These are phyloP conservation scores for Fusarium duplospermum DNA, from an alignment of 2,329 filamentous ascomycete species.

Conservation along the genomic window DNA sequence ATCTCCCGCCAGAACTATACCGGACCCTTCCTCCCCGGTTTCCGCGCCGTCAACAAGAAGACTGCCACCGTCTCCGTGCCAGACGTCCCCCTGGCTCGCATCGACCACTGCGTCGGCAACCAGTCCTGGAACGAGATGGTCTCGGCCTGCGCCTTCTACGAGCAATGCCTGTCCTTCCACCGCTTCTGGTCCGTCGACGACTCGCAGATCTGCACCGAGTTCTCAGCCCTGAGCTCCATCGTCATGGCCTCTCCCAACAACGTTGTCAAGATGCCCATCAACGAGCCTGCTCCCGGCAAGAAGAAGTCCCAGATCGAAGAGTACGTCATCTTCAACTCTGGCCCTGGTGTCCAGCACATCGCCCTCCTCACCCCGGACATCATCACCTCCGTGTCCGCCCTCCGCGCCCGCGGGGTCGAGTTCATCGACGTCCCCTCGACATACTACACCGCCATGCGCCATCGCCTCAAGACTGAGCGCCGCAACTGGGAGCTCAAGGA, in stretches of 20 bases:
- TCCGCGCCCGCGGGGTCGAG: constrained; percentile 89
- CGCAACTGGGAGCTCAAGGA: constrained; percentile 76
- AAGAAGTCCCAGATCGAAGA: constrained; percentile 96
- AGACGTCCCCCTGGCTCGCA: constrained; percentile 73
- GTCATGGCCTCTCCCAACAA: constrained; percentile 91
- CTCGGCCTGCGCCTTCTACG: constrained; percentile 78
- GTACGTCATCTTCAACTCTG: constrained; percentile 89
- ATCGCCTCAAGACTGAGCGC: constrained; percentile 74
- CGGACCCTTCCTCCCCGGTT: constrained; percentile 87
- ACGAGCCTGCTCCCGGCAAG: constrained; percentile 91
- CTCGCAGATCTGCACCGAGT: constrained; percentile 91
- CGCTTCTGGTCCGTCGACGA: constrained; percentile 98
- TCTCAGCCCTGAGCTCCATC: constrained; percentile 86
- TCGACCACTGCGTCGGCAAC: constrained; percentile 98
- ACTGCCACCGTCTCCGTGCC: constrained; percentile 64
- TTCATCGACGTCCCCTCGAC: constrained; percentile 91
- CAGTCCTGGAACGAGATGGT: constrained; percentile 94
- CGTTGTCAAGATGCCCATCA: constrained; percentile 97
- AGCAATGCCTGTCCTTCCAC: constrained; percentile 90
- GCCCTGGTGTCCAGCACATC: constrained; percentile 92
- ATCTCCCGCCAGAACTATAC: constrained; percentile 78
- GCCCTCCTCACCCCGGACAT: constrained; percentile 87
- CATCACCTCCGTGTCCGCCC: constrained; percentile 77
- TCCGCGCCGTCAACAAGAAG: constrained; percentile 64
- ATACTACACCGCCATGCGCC: constrained; percentile 84